Evolutionary conservation across 441 rosid genomes (phyloP).

Genomic region (Populus hybrid): DNA sequence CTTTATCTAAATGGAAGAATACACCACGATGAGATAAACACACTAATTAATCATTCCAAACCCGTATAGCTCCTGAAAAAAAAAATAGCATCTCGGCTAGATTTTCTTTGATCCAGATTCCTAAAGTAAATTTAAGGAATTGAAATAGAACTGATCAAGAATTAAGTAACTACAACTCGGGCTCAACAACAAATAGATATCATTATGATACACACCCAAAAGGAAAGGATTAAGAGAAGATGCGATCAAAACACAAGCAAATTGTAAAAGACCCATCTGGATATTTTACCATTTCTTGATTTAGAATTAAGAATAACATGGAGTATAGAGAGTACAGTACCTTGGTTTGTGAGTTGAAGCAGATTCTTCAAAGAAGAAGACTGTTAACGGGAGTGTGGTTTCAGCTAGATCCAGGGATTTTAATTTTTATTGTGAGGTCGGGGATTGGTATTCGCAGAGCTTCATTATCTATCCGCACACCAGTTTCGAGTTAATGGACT

Average conservation of each 20-base stretch:
- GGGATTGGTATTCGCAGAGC: too few species aligned
- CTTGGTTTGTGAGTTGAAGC: background rate
- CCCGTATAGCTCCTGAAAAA: too few species aligned
- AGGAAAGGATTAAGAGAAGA: background rate
- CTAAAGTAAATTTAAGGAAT: background rate
- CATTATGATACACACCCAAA: background rate
- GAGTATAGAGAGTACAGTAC: background rate
- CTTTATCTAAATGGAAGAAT: background rate
- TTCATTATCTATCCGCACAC: too few species aligned
- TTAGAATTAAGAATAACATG: background rate
- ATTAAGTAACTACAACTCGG: background rate
- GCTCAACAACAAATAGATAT: background rate
- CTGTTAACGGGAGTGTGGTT: background rate
- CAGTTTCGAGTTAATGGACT: too few species aligned
- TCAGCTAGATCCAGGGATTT: background rate
- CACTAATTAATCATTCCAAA: too few species aligned
- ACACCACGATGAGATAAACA: too few species aligned
- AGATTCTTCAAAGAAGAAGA: background rate
- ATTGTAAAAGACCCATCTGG: background rate
- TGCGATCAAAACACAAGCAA: background rate
- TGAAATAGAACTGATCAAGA: background rate
- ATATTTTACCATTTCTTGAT: background rate
- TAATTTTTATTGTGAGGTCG: background rate
- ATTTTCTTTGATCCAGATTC: background rate
- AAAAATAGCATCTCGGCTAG: background rate